Evolutionary conservation across 1,139 yeast genomes (phyloP), one percentile per base, ranked within the genome.

Genomic region (Casaregolazyma lundiana): DNA sequence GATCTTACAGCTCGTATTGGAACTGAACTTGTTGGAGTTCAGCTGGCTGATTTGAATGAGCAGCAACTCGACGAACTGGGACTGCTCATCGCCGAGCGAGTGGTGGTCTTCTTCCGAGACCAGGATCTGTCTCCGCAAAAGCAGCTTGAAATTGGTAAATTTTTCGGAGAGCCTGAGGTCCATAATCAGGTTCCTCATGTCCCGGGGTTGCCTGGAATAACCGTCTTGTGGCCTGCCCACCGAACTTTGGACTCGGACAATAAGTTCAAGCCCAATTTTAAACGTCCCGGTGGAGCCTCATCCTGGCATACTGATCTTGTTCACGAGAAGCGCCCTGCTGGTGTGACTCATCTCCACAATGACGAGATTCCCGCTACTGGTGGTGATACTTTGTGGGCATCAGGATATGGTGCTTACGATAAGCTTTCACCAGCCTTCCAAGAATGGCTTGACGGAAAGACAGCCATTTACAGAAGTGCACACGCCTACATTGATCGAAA

Each of bases 11-110:
- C 71, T 49, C 70, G 73, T 50, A 63, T 76, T 50, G 82, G 82
- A 49, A 76, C 80, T n/a, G 81, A 77, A 57, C 68, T 78, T 56
- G 72, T 74, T 19, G 84, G 85, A 17, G 65, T 82, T 35, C 86
- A 80, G 59, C 66, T 83, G 46, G 76, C 84, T 2, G 63, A 73
- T 50, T 67, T 82, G 47, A 64, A 68, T 43, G 73, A 73, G 43
- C 68, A 66, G 15, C 85, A 76, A 35, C 78, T 40, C 3, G 43
- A 81, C 60, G 88, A 82, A 57, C 70, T 82, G 55, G 86, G 88
- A 0, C 68, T 80, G 36, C 68, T 77, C 29, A 81, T 78, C 41
- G 84, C 83, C 13, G 75, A 79, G 62, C 72, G 85, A 56, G 88
- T 87, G 38, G 82, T 81, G 44, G 81, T 79, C 34, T 77, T 81